Evolutionary conservation across 2,329 filamentous ascomycete species (phyloP), one percentile per base, ranked within the genome.

Genomic region (Rutstroemia sp.): DNA sequence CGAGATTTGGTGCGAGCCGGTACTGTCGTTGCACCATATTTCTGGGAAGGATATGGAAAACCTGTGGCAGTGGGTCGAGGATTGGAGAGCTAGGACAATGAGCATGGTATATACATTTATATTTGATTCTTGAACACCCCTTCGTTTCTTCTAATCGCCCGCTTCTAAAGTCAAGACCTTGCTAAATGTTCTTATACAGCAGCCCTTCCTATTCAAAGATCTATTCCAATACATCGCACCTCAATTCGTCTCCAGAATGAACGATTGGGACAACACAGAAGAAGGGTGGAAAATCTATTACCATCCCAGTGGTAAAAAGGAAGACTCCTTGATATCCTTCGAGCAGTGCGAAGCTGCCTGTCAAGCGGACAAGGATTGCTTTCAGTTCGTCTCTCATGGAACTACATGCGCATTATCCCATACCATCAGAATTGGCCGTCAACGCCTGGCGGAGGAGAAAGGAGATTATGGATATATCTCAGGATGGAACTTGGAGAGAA

Each of bases 1-100:
- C 4, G 53, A 58, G 23, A 54, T 50, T n/a, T 62, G 60, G 60
- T 62, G 58, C 51, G 51, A 60, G 25, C 60, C 60, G 23, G 53
- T 60, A 8, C 56, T 62, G 16, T 56, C 58, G 25, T 42, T 62
- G 19, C 60, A 60, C 49, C 60, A 62, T 25, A 48, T 62, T 18
- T 27, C 38, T 38, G 53, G 49, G 21, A 47, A 48, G 12, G 56
- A 57, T 10, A 52, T 60, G 44, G 34, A 58, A 46, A 27, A 49
- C 30, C 44, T 60, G 3, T 37, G 55, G 58, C 37, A 27, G 18
- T 59, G 58, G 58, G 37, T 58, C 23, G 56, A 55, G 38, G 38
- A 52, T 25, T 59, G 54, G 58, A 59, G 58, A 25, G 19, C 14
- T 16, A 57, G 45, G 23, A 58, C 55, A 19, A 50, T 34, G 58